These are phyloP conservation scores for Acacia confusa DNA, from an alignment of 306 rosid species.

Conservation along the genomic window DNA sequence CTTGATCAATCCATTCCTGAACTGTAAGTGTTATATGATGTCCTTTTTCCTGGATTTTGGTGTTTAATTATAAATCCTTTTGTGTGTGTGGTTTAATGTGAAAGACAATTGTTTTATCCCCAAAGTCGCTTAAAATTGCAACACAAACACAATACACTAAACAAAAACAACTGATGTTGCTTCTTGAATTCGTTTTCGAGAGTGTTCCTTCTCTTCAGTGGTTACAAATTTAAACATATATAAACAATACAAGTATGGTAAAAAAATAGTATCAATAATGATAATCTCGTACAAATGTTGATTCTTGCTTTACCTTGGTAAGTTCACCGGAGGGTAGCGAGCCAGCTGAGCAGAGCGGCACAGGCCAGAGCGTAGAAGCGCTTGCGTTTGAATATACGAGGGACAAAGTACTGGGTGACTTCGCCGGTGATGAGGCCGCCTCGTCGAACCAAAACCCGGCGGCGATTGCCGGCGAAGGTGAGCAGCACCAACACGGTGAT, in stretches of 20 bases:
- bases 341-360: conserved; percentile 47
- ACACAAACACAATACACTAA: background rate
- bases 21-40: background rate
- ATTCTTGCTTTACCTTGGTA: background rate
- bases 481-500: conserved; percentile 67
- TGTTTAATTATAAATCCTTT: background rate
- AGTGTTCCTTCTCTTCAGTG: background rate
- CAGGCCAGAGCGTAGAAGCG: conserved; percentile 51
- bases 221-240: background rate
- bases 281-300: background rate
- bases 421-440: conserved; percentile 56
- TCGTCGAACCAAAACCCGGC: conserved; percentile 49
- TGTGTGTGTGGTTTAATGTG: no score
- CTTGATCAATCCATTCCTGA: background rate
- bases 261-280: background rate
- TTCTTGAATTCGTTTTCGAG: background rate
- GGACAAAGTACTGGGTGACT: conserved; percentile 46
- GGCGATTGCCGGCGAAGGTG: conserved; percentile 55
- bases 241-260: background rate
- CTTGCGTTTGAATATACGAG: conserved; percentile 41
- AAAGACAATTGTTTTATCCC: background rate
- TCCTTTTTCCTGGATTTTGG: background rate
- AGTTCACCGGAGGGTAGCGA: conserved; percentile 36
- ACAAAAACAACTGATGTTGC: background rate
- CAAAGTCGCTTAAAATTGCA: background rate